phyloP scores from a whole-genome alignment of 1,284 basidiomycete species.

The Tilletia horrida region DNA sequence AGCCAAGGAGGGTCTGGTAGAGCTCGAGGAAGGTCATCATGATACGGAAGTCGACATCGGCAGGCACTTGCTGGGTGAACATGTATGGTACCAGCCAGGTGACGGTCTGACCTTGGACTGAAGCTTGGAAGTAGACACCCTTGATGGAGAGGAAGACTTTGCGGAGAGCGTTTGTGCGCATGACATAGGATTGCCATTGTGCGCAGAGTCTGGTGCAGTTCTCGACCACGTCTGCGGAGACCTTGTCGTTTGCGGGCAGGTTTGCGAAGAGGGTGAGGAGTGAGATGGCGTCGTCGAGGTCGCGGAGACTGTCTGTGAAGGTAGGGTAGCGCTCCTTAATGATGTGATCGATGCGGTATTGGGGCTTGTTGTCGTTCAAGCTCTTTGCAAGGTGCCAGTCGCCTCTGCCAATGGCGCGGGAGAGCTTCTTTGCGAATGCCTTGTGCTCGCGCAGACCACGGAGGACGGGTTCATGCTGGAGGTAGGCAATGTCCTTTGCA shows the following conservation, averaged over 20 bases:
- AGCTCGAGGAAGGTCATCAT: constrained; percentile 98
- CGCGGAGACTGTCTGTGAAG: constrained; percentile 89
- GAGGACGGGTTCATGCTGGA: constrained; percentile 95
- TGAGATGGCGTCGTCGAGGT: constrained; percentile 95
- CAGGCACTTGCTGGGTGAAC: constrained; percentile 91
- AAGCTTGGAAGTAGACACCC: constrained; percentile 96
- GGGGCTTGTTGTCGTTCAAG: constrained; percentile 76
- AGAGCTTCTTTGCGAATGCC: constrained; percentile 94
- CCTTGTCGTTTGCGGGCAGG: constrained; percentile 68
- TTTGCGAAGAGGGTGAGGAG: constrained; percentile 73
- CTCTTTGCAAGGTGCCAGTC: constrained; percentile 96
- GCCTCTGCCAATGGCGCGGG: constrained; percentile 82
- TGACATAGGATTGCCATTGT: constrained; percentile 77
- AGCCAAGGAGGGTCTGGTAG: constrained; percentile 93
- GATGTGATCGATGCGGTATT: constrained; percentile 76
- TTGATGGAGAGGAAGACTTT: constrained; percentile 97
- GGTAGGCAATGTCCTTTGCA: constrained; percentile 94
- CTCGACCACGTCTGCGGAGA: constrained; percentile 79
- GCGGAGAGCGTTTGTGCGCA: constrained; percentile 78
- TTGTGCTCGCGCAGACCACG: constrained; percentile 95
- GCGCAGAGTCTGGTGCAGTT: constrained; percentile 76
- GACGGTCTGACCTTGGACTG: constrained; percentile 84
- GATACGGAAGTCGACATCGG: constrained; percentile 94
- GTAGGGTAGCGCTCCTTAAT: constrained; percentile 98
- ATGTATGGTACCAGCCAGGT: constrained; percentile 98